A percentile compares a stretch with the other conserved stretches of the same genome.
phyloP scores from a whole-genome alignment of 495 filamentous ascomycete species.

The Xylaria venustula region DNA sequence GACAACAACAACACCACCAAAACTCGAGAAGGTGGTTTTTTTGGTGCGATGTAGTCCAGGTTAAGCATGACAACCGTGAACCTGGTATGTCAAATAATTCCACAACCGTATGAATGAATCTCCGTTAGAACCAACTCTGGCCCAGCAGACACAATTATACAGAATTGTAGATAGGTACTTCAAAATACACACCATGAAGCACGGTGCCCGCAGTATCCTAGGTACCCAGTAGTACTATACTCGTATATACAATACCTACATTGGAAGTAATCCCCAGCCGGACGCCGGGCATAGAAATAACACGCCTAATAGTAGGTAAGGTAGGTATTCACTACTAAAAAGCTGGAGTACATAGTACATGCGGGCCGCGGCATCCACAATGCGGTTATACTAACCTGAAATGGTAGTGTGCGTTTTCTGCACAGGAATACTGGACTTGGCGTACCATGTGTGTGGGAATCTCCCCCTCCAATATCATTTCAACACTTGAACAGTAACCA shows the following conservation, averaged over 20 bases:
- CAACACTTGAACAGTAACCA: background rate
- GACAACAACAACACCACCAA: too few species aligned
- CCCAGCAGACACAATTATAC: too few species aligned
- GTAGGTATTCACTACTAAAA: background rate
- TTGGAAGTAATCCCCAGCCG: too few species aligned
- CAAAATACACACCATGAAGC: too few species aligned
- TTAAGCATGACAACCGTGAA: too few species aligned
- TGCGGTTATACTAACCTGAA: background rate
- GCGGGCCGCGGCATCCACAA: background rate
- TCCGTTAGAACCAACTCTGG: too few species aligned
- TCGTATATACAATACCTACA: background rate
- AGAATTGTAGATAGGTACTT: background rate
- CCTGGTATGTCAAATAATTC: too few species aligned
- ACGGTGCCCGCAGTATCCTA: too few species aligned
- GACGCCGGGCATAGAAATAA: too few species aligned
- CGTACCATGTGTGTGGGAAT: conserved; percentile 4
- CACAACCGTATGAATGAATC: too few species aligned
- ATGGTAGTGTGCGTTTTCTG: background rate
- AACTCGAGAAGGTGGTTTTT: background rate
- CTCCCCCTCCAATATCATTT: conserved; percentile 8
- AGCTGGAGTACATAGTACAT: background rate
- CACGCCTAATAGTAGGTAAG: background rate
- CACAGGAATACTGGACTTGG: background rate
- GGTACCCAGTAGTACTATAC: background rate
- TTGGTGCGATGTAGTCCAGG: too few species aligned